Base-by-base conservation (phyloP, 2,329 filamentous ascomycete species). In the Byssochlamys sp. region DNA sequence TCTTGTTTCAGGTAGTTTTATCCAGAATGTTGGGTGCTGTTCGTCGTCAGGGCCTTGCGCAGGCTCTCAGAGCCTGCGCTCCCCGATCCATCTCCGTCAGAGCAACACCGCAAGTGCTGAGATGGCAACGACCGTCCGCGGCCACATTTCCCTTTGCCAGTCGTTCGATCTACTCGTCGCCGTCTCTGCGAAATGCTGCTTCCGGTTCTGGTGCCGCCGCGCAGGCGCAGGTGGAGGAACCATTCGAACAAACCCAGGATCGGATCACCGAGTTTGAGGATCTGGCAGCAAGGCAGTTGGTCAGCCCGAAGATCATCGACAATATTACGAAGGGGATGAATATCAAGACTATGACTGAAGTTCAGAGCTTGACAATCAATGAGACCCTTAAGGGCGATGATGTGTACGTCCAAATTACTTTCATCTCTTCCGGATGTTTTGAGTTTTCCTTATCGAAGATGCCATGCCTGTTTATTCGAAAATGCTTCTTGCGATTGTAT, bases 291-390 rank as follows among this genome's bases (percentile, higher is more conserved):
- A 62, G 69, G 28, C 69, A 69, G 2, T 59, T 78, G 52, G 81
- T 95, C 49, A 79, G 91, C 67, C 68, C 74, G 26, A 83, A 79
- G 59, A 74, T 96, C 55, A 79, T 95, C 61, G 68, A 78, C 3
- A 81, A 86, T 27, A 85, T 99, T 65, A 88, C 83, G 1, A 65
- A 81, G 4, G 82, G 84, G 55, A 89, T 97, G 86, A 77, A 81
- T 28, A 87, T 96, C 65, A 82, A 87, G 54, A 84, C 79, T 48
- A 97, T 99, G 94, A 97, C 92, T 25, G 88, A 94, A 25, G 92
- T 99, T 12, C 94, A 99, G 73, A 80, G 84, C 53, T 82, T 86
- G 70, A 95, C 92, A 11, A 91, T 99, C 69, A 84, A 84, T 59
- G 82, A 89, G 57, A 89, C 89, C 3, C 77, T 97, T 49, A 84